phyloP scores from a whole-genome alignment of 2,329 filamentous ascomycete genomes.

The Ascochyta viciae-villosae region DNA sequence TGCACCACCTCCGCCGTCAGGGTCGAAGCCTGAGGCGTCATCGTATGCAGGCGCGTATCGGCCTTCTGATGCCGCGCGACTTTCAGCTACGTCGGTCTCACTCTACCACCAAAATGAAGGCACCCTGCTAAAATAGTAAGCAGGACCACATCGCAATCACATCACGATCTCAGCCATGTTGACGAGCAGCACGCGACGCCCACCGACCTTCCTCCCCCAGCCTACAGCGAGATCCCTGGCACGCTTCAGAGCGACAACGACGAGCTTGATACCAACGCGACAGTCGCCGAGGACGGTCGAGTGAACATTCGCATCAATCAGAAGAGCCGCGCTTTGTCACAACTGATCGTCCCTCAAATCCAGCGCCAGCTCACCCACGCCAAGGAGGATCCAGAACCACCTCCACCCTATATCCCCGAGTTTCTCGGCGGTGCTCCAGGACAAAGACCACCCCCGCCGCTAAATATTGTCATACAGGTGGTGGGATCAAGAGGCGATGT shows the following conservation, averaged over 20 bases:
- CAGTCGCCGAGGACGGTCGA: conserved; percentile 48
- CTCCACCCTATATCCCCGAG: conserved; percentile 75
- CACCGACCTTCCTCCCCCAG: conserved; percentile 42
- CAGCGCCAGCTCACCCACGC: conserved; percentile 48
- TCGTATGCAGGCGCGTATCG: conserved; percentile 39
- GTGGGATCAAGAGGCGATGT: conserved; percentile 59
- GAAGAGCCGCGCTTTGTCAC: conserved; percentile 45
- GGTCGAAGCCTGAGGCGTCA: conserved; percentile 36
- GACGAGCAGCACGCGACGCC: conserved; percentile 24
- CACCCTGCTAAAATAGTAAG: conserved; percentile 16
- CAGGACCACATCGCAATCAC: conserved; percentile 23
- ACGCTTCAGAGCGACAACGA: conserved; percentile 48
- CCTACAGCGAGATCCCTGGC: conserved; percentile 52
- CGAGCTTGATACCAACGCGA: conserved; percentile 55
- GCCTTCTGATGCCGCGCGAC: conserved; percentile 26
- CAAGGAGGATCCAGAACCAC: conserved; percentile 62
- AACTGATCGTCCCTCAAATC: conserved; percentile 48
- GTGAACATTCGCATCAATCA: conserved; percentile 52
- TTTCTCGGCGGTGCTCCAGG: conserved; percentile 69
- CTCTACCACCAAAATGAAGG: background rate
- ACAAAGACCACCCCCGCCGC: conserved; percentile 58
- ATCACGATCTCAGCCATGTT: conserved; percentile 25
- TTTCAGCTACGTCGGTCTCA: conserved; percentile 20
- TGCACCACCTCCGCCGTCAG: conserved; percentile 6
- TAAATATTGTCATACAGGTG: conserved; percentile 59